phyloP scores from a whole-genome alignment of 2,329 filamentous ascomycete genomes.

The Pseudocercospora macadamiae region DNA sequence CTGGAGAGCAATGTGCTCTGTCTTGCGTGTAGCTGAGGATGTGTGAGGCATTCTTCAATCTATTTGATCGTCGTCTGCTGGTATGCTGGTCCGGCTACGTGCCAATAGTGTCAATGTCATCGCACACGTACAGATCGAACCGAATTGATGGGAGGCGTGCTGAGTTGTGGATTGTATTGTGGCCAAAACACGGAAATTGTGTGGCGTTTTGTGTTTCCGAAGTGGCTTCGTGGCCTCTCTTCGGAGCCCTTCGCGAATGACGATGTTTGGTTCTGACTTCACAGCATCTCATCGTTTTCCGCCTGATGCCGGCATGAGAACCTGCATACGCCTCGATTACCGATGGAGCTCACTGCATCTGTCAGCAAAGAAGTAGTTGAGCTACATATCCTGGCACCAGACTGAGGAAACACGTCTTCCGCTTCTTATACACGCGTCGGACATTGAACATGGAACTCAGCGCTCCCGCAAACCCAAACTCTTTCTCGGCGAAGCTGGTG shows the following conservation, averaged over 20 bases:
- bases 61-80: too few relatives aligned
- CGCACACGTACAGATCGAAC: too few relatives aligned
- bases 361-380: slow-evolving; percentile 6
- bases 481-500: slow-evolving; percentile 35
- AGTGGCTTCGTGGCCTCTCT: too few relatives aligned
- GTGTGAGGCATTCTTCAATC: too few relatives aligned
- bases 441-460: slow-evolving; percentile 31
- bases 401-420: neutral
- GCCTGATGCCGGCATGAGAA: neutral
- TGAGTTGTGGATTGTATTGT: too few relatives aligned
- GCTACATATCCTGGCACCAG: neutral
- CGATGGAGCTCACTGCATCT: slow-evolving; percentile 2
- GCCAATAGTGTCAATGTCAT: too few relatives aligned
- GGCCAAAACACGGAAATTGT: too few relatives aligned
- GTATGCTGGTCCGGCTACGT: too few relatives aligned
- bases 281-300: neutral
- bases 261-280: neutral
- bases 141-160: too few relatives aligned
- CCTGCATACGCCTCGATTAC: slow-evolving; percentile 2
- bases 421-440: neutral
- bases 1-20: too few relatives aligned
- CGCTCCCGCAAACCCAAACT: slow-evolving; percentile 31
- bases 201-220: too few relatives aligned
- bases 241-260: neutral
- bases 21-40: too few relatives aligned